Evolutionary conservation across 2,329 filamentous ascomycete species (phyloP), one percentile per base, ranked within the genome.

Genomic region (Zelopaecilomyces penicillatus): DNA sequence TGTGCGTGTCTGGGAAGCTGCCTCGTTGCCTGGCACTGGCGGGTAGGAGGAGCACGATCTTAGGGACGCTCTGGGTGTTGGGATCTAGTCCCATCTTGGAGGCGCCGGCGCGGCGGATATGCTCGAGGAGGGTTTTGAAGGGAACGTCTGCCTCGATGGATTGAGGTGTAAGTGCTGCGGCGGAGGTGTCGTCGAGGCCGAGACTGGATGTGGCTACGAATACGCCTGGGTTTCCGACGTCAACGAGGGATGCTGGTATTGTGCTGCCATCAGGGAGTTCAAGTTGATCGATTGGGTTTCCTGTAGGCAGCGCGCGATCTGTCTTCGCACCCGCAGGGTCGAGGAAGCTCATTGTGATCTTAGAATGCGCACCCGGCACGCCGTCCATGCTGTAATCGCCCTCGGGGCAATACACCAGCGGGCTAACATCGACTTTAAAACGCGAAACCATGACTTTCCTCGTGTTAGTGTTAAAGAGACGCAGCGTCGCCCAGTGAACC

Each of bases 401-500:
- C 6, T 54, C 38, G 2, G 57, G 52, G 3, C 44, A 48, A 40
- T 64, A 62, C 26, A 37, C 37, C n/a, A 53, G 48, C 30, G 52
- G 52, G 9, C 51, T 68, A 2, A 68, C 69, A 0, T 63, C 57
- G 3, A 82, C 67, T 0, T 67, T 63, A 51, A 85, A 85, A 0
- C 66, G 73, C 1, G 76, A 71, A 36, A 74, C 62, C 45, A 86
- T 77, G 28, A 81, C 59, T 56, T 86, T 86, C 12, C 65, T 64
- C 0, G 84, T 88, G 53, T 88, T 88, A 1, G 82, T 87, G 58
- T 89, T 88, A 54, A 74, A 70, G 33, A 87, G 78, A 44, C 74
- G 67, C 9, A 87, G 73, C 0, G 66, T 74, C 2, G 68, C 65
- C 46, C 61, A 58, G 7, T 55, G 56, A 19, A 60, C 57, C 3